Percentiles rank a stretch among this genome's conserved stretches.
These are phyloP conservation scores for Beauveria varroae DNA, from an alignment of 2,329 filamentous ascomycete species.

Conservation along the genomic window DNA sequence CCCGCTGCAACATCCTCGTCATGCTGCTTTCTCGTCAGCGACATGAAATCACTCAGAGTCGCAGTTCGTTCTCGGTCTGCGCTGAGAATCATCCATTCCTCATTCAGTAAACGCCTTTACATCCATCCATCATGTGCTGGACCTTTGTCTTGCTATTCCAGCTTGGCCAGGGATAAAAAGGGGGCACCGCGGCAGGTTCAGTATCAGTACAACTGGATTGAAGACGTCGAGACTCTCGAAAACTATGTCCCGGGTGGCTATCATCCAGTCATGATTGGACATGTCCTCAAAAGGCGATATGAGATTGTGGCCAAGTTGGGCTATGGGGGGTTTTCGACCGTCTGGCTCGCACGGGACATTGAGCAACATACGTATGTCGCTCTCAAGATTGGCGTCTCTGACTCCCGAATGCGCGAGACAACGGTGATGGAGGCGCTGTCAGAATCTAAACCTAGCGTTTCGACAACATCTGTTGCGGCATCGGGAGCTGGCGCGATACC, in stretches of 20 bases:
- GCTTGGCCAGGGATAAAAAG: background rate
- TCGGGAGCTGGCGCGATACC: background rate
- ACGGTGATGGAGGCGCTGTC: background rate
- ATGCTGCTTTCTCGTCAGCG: background rate
- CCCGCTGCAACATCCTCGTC: background rate
- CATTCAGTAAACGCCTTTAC: background rate
- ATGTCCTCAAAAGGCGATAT: conserved; percentile 21
- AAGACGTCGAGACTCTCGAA: conserved; percentile 2
- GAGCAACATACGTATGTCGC: conserved; percentile 13
- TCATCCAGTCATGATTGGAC: background rate
- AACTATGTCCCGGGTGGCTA: conserved; percentile 1
- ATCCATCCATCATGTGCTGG: background rate
- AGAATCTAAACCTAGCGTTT: background rate
- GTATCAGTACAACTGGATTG: conserved; percentile 7
- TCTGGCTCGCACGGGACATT: conserved; percentile 33
- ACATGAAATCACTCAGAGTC: background rate
- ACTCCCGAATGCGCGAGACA: background rate
- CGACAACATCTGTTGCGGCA: background rate
- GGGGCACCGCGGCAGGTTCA: background rate
- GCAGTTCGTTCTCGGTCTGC: background rate
- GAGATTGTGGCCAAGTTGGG: conserved; percentile 30
- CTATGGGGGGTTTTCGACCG: conserved; percentile 30
- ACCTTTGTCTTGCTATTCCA: background rate
- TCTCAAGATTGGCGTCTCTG: conserved; percentile 13
- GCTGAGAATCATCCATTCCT: background rate